Evolutionary conservation across 805 yeast species (phyloP), one percentile per base, ranked within the genome.

Genomic region (Komagataella populi): DNA sequence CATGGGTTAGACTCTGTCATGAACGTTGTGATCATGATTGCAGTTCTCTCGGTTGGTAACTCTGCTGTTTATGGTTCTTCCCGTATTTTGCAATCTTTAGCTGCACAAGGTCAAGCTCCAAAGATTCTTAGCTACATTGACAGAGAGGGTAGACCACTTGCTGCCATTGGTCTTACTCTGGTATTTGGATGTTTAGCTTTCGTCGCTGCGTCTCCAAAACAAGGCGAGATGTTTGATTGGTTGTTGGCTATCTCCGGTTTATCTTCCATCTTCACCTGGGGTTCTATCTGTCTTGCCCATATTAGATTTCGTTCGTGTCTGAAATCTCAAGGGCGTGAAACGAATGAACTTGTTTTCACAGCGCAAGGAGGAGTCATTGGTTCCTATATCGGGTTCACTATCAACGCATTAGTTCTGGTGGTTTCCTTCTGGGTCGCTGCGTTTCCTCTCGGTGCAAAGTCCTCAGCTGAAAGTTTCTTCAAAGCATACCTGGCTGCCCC

Each of bases 221-320:
- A 3, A 52, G 77, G 83, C 45, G 87, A 86, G 6, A 83, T 84
- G 36, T 87, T 86, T 68, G 71, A 67, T 14, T 76, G 80, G 79
- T 61, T 76, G 52, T 79, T 73, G 63, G 65, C 71, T 52, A 67
- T 74, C 51, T 78, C 74, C 51, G 80, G 78, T 58, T 75, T 76
- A 17, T 73, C 80, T 4, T 75, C 75, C 58, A 76, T 73, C 59
- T 58, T 76, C 48, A 80, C 86, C 1, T 83, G 86, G 84, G 63
- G 72, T 49, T 63, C 77, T 20, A 81, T 83, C 54, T 79, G 81
- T 58, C 50, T 77, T 51, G 69, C 78, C 49, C 82, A 81, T 57
- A 63, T 78, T 52, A 67, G 86, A 59, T 80, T 83, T 64, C 74
- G 85, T 70, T 60, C 64, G 44, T 87, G 84, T 2, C 65, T 81